Base-by-base conservation (phyloP, 2,329 filamentous ascomycete species). In the Juglanconis sp. region DNA sequence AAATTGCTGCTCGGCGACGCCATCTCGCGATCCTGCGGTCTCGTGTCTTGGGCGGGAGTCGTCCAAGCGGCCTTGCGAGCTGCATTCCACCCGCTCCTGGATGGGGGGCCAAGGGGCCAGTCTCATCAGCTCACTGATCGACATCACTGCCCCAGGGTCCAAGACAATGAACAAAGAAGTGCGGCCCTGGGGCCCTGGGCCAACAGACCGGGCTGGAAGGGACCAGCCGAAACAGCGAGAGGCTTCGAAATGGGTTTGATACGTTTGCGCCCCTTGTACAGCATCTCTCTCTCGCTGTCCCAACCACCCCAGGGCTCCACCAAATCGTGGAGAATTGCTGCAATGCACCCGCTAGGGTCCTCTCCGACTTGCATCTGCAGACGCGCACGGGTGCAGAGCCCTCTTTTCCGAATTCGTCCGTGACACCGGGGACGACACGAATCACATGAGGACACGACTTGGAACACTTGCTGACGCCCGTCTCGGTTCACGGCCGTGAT, bases 371-470 rank as follows among this genome's bases (percentile, higher is more conserved):
- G 49, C 54, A 44, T 36, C 54, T 44, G 49, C 50, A 61, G 38
- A 49, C 13, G 35, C 36, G 34, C 15, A 52, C 49, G 35, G 11
- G 32, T 34, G 38, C 47, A 47, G 36, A 35, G 53, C 59, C 36
- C 42, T 32, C 24, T 40, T 52, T 47, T 46, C 46, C 52, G 38
- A 54, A 40, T 52, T 40, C 48, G 13, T 32, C 48, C 47, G 24
- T 35, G 36, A 56, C 7, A 17, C 17, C 24, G 17, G 24, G 48
- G 2, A 54, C 55, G 55, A 61, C 54, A 60, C 53, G 60, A 57
- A 62, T 56, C 53, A 62, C 53, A 54, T 40, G 17, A 36, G 31
- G n/a, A 53, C 60, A 62, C 60, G 60, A 52, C 24, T 44, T 38
- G 24, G 24, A 24, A 24, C 24, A 24, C 24, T 40, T 36, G 34